These are phyloP conservation scores for Fragaria iinumae DNA, from an alignment of 306 rosid species.

Conservation along the genomic window DNA sequence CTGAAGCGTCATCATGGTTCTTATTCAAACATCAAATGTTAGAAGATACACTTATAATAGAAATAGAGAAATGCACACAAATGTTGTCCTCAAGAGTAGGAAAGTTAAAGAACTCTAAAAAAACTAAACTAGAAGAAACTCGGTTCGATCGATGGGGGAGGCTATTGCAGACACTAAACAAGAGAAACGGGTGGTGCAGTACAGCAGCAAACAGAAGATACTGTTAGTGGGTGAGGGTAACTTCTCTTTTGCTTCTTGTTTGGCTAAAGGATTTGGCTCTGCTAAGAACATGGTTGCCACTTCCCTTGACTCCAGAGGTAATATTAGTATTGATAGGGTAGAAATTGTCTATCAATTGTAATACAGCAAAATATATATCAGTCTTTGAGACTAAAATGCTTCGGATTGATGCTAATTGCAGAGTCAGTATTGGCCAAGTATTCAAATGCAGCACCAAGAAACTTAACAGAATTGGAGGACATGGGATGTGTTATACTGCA, in stretches of 20 bases:
- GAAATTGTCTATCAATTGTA: neutral
- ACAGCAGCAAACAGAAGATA: conserved; percentile 27
- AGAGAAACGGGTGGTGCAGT: conserved; percentile 25
- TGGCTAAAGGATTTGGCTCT: conserved; percentile 38
- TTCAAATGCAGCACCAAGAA: neutral
- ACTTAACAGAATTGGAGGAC: conserved; percentile 22
- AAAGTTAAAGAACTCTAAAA: too few species aligned
- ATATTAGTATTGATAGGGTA: neutral
- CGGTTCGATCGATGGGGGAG: too few species aligned
- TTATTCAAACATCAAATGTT: neutral
- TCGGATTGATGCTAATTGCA: neutral
- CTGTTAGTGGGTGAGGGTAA: conserved; percentile 48
- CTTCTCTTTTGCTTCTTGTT: conserved; percentile 40
- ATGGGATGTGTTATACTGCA: conserved; percentile 32
- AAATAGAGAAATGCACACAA: neutral
- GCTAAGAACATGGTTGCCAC: conserved; percentile 43
- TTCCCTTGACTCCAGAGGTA: conserved; percentile 30
- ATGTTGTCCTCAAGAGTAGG: too few species aligned
- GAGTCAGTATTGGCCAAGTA: conserved; percentile 11
- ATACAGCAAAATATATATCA: neutral
- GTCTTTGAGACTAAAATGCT: neutral
- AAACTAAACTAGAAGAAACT: too few species aligned
- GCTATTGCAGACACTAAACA: conserved; percentile 16
- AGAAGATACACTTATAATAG: neutral
- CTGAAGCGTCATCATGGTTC: neutral